Evolutionary conservation across 108 stramenopile species (phyloP).

Genomic region (Discostella pseudostelligera): DNA sequence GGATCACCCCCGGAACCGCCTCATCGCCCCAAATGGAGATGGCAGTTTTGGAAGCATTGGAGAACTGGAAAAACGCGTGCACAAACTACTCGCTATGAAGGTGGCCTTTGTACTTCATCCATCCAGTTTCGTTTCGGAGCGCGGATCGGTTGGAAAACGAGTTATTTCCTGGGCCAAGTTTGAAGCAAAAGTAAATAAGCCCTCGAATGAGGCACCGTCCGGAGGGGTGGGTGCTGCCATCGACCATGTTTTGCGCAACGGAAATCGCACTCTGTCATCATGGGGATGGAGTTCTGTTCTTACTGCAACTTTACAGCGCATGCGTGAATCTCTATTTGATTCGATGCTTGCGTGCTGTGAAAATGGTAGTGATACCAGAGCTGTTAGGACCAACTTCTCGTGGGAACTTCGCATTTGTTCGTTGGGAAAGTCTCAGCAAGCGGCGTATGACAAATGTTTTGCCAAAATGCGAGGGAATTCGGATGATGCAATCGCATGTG

Average conservation of each 20-base stretch:
- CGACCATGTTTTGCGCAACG: slow-evolving; percentile 9
- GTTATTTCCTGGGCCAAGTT: slow-evolving; percentile 53
- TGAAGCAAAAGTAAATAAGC: slow-evolving; percentile 8
- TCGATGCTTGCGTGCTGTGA: not conserved
- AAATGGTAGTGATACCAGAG: not conserved
- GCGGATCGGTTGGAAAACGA: slow-evolving; percentile 31
- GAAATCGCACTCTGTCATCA: not conserved
- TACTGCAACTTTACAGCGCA: slow-evolving; percentile 1
- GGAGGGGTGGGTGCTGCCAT: not conserved
- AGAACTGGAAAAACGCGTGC: not conserved
- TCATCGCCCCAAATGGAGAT: slow-evolving; percentile 5
- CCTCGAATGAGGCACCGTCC: not conserved
- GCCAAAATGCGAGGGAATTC: slow-evolving; percentile 41
- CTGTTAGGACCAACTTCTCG: not conserved
- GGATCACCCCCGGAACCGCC: not conserved
- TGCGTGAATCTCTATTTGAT: slow-evolving; percentile 4
- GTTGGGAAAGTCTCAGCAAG: slow-evolving; percentile 42
- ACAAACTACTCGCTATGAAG: slow-evolving; percentile 42
- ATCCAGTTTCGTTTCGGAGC: slow-evolving; percentile 24
- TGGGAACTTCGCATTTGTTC: slow-evolving; percentile 56
- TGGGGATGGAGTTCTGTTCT: slow-evolving; percentile 16
- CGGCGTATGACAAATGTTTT: slow-evolving; percentile 56
- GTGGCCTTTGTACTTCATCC: slow-evolving; percentile 42
- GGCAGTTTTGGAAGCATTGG: not conserved
- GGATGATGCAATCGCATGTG: slow-evolving; percentile 22